Evolutionary conservation across 1,284 basidiomycete genomes (phyloP).

Genomic region (Ganoderma lingzhi): DNA sequence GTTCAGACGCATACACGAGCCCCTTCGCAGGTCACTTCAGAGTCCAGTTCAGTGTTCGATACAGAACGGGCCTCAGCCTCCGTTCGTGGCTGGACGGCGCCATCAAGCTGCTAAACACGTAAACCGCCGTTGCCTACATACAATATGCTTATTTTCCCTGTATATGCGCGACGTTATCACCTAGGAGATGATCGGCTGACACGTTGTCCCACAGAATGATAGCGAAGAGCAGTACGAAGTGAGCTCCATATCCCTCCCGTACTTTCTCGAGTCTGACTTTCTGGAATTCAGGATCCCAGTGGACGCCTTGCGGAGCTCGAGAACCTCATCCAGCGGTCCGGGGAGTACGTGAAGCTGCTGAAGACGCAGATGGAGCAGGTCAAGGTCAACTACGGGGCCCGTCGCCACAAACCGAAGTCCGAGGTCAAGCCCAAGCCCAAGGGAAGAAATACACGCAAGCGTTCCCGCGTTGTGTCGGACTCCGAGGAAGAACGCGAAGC

Average conservation of each 20-base stretch:
- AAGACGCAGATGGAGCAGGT: conserved; percentile 68
- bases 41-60: no score
- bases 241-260: neutral
- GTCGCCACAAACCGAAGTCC: conserved; percentile 1
- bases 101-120: no score
- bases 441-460: conserved; percentile 34
- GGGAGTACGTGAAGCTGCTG: conserved; percentile 65
- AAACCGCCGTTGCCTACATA: neutral
- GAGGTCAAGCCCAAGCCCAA: conserved; percentile 16
- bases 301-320: conserved; percentile 51
- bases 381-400: conserved; percentile 32
- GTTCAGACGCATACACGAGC: no score
- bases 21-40: no score
- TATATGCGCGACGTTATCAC: no score
- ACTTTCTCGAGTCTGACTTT: neutral
- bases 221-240: conserved; percentile 2
- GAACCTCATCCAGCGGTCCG: conserved; percentile 69
- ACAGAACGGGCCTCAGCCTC: no score
- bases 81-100: no score
- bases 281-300: conserved; percentile 19
- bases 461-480: conserved; percentile 29
- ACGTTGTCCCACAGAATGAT: neutral
- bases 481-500: conserved; percentile 30
- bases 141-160: neutral
- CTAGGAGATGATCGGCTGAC: neutral